Base-by-base conservation (phyloP, 2,329 filamentous ascomycete species). In the Sarocladium brachiariae region DNA sequence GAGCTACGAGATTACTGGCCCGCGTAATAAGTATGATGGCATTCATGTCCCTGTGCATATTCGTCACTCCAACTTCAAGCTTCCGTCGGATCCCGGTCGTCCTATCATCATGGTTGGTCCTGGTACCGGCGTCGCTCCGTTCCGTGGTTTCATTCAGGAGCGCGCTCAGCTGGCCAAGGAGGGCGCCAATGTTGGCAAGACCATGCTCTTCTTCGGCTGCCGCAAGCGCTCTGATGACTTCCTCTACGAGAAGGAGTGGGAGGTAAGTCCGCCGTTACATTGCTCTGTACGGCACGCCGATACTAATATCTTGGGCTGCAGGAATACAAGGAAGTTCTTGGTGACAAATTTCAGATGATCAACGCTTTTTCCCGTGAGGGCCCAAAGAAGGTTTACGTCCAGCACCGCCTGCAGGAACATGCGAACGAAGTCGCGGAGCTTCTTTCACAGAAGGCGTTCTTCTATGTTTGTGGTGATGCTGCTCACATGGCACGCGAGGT, bases 31-130 rank as follows among this genome's bases (percentile, higher is more conserved):
- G 72, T 99, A 97, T 69, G 89, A 96, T 61, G 92, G 92, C 54
- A 85, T 96, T 54, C 91, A 95, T 63, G 86, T 97, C 21, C 93
- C 93, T 2, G 89, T 99, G 13, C 93, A 99, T 65, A 84, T 99
- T 53, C 89, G 93, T 57, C 92, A 96, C 72, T 97, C 93, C 57
- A 99, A 97, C 75, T 99, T 99, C 81, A 97, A 97, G 75, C 81
- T 99, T 25, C 93, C 93, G 8, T 96, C 93, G 14, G 91, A 99
- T 62, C 90, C 93, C 3, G 82, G 86, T 46, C 95, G 95, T 71
- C 93, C 93, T 25, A 76, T 99, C 60, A 95, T 99, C 67, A 91
- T 96, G 84, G 83, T 97, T 59, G 93, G 93, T 21, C 93, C 93
- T 11, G 93, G 93, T 64, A 97, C 93, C 50, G 93, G 93, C 75